Evolutionary conservation across 208 protist species (phyloP).

Genomic region (Crithidia bombi): DNA sequence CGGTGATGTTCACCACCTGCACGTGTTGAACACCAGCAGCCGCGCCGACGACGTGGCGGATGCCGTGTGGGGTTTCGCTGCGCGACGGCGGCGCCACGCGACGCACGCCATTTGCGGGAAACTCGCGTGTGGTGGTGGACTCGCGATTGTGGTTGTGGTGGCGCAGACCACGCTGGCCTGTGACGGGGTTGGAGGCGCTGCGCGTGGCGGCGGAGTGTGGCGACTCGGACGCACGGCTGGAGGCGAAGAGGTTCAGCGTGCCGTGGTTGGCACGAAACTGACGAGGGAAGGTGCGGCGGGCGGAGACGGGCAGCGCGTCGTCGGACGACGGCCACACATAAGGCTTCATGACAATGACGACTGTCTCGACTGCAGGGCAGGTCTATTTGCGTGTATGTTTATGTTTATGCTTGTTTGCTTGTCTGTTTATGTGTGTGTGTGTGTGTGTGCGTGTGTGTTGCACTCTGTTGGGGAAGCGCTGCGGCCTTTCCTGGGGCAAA

Average conservation of each 20-base stretch:
- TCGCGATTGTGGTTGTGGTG: slow-evolving; percentile 51
- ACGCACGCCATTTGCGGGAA: slow-evolving; percentile 49
- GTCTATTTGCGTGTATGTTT: slow-evolving; percentile 10
- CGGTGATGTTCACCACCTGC: slow-evolving; percentile 81
- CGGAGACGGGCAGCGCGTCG: slow-evolving; percentile 28
- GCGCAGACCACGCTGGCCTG: slow-evolving; percentile 18
- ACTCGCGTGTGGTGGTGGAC: slow-evolving; percentile 67
- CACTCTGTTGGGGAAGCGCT: too few species aligned
- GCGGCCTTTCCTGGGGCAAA: too few species aligned
- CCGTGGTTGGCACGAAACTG: slow-evolving; percentile 39
- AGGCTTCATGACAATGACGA: slow-evolving; percentile 29
- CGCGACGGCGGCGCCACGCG: slow-evolving; percentile 38
- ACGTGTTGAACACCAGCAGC: slow-evolving; percentile 57
- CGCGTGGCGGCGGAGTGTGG: neutral
- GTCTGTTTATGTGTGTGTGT: neutral
- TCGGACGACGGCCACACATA: slow-evolving; percentile 33
- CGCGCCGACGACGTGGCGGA: slow-evolving; percentile 47
- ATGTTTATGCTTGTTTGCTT: neutral
- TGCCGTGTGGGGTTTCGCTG: slow-evolving; percentile 59
- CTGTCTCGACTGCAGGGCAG: neutral
- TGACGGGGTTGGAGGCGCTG: slow-evolving; percentile 15
- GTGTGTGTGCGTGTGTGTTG: too few species aligned
- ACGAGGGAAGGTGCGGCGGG: slow-evolving; percentile 23
- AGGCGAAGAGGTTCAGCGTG: slow-evolving; percentile 51
- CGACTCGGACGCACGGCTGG: too few species aligned